Conservation (phyloP, 768 basidiomycete genomes). For the Boletales sp. region DNA sequence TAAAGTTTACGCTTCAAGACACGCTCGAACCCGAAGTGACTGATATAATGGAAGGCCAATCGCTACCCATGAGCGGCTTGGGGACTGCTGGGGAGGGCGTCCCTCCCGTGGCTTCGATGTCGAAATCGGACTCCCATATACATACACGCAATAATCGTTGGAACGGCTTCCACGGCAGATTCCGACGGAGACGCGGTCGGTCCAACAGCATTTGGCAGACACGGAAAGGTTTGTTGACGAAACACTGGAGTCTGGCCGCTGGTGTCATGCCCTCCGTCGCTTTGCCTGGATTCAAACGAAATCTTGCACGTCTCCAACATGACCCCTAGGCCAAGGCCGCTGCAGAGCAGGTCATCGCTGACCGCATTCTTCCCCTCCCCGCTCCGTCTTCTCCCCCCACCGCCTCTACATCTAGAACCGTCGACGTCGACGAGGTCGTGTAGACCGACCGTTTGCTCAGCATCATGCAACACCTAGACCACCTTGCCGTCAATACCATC, state of each 20-base stretch:
- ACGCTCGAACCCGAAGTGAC: neutral
- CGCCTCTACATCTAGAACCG: constrained; percentile 40
- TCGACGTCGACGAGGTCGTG: constrained; percentile 67
- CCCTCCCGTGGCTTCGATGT: neutral
- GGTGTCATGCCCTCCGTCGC: constrained; percentile 57
- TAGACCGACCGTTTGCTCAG: constrained; percentile 85
- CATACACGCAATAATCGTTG: constrained; percentile 27
- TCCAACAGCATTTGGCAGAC: constrained; percentile 29
- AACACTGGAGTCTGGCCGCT: constrained; percentile 36
- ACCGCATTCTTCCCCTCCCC: constrained; percentile 83
- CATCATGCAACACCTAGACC: constrained; percentile 67
- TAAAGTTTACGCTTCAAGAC: neutral
- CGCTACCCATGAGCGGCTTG: too few relatives aligned
- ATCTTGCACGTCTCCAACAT: constrained; percentile 57
- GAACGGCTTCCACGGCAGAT: constrained; percentile 40
- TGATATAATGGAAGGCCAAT: neutral
- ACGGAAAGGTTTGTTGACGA: constrained; percentile 6
- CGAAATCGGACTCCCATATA: constrained; percentile 4
- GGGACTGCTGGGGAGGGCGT: neutral
- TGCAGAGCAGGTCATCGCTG: constrained; percentile 62
- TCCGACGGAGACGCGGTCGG: constrained; percentile 33
- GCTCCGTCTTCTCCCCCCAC: constrained; percentile 23
- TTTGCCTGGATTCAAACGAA: constrained; percentile 88
- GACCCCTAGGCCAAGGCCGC: constrained; percentile 53
- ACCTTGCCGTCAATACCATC: constrained; percentile 53